These are phyloP conservation scores for Rheum nobile DNA, from an alignment of 148 eudicot genomes.

Conservation along the genomic window DNA sequence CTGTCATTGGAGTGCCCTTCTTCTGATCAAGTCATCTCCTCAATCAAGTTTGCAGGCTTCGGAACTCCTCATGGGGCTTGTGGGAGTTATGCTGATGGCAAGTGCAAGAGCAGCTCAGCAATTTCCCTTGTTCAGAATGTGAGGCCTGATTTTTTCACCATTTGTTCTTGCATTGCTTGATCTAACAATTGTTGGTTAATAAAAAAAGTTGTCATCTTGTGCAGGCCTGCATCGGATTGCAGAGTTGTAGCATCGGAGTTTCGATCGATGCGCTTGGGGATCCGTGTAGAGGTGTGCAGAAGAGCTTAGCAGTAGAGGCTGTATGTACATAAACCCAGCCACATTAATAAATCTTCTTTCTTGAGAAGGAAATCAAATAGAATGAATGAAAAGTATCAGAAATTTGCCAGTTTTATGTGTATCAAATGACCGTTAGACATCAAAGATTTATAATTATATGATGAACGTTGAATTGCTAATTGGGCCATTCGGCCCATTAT, in stretches of 20 bases:
- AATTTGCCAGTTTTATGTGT: background rate
- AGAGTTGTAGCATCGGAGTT: conserved; percentile 29
- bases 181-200: background rate
- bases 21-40: conserved; percentile 58
- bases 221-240: conserved; percentile 42
- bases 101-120: conserved; percentile 52
- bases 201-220: background rate
- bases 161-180: no score
- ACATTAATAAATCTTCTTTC: background rate
- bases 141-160: background rate
- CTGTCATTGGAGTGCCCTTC: conserved; percentile 60
- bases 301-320: conserved; percentile 50
- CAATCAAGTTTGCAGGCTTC: conserved; percentile 82
- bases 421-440: background rate
- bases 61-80: conserved; percentile 84
- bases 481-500: background rate
- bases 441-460: background rate
- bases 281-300: conserved; percentile 33
- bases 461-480: background rate
- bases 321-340: conserved; percentile 15
- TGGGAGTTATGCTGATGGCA: conserved; percentile 69
- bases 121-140: conserved; percentile 60
- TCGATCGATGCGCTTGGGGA: conserved; percentile 31
- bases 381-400: background rate
- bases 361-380: background rate